These are phyloP conservation scores for Aegle marmelos DNA, from an alignment of 345 rosid species.

Conservation along the genomic window DNA sequence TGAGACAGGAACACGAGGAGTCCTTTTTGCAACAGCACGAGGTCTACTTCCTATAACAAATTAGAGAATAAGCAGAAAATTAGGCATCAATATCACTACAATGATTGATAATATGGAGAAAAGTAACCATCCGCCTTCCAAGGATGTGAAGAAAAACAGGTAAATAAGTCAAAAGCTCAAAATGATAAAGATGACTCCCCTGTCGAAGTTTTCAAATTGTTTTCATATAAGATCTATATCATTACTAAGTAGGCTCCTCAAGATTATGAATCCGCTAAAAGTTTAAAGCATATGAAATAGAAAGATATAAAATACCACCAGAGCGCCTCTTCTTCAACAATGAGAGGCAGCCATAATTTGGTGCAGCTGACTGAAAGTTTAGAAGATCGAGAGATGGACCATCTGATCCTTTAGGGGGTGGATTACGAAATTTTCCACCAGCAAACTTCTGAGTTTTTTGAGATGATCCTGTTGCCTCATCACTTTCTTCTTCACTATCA, in stretches of 20 bases:
- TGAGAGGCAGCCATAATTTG: conserved; percentile 53
- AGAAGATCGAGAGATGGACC: conserved; percentile 54
- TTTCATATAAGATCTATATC: conserved; percentile 1
- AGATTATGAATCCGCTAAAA: conserved; percentile 6
- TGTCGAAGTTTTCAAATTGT: neutral
- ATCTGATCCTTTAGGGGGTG: conserved; percentile 45
- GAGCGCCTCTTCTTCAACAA: conserved; percentile 63
- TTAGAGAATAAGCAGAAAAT: conserved; percentile 9
- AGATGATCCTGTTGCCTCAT: conserved; percentile 39
- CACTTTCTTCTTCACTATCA: conserved; percentile 69
- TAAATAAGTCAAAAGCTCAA: conserved; percentile 9
- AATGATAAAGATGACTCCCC: neutral
- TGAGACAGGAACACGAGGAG: conserved; percentile 75
- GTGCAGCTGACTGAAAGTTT: conserved; percentile 57
- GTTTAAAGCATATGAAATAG: conserved; percentile 9
- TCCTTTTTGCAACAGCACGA: conserved; percentile 86
- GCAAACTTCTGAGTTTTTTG: conserved; percentile 54
- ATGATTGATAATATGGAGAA: neutral
- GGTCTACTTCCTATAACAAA: conserved; percentile 57
- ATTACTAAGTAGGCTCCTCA: neutral
- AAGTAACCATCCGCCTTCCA: neutral
- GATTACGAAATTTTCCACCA: conserved; percentile 36
- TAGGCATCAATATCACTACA: neutral
- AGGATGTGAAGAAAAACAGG: neutral
- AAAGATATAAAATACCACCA: conserved; percentile 41